phyloP scores from a whole-genome alignment of 441 rosid species.

The Gossypium trilobum region DNA sequence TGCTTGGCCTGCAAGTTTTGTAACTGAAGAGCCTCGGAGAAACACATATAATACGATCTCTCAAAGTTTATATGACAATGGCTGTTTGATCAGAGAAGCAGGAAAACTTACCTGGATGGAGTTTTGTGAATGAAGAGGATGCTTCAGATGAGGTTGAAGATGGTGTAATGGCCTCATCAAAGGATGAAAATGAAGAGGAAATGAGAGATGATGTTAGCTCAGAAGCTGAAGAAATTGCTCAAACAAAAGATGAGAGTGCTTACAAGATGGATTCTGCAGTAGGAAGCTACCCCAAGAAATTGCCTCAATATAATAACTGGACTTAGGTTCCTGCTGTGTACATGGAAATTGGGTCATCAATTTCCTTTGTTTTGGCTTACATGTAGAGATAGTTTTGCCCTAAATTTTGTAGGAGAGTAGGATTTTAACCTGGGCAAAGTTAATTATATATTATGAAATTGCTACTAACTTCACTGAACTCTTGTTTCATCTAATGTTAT shows the following conservation, averaged over 20 bases:
- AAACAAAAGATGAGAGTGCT: constrained; percentile 13
- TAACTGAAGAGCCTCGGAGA: constrained; percentile 20
- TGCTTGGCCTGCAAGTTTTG: constrained; percentile 16
- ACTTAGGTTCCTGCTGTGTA: constrained; percentile 1
- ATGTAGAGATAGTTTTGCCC: constrained; percentile 15
- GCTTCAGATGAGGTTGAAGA: constrained; percentile 26
- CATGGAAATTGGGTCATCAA: constrained; percentile 16
- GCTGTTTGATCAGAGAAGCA: constrained; percentile 15
- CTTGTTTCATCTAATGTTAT: too few species aligned
- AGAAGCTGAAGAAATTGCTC: constrained; percentile 21
- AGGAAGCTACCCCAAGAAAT: not conserved
- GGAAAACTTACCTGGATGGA: constrained; percentile 27
- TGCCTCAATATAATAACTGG: constrained; percentile 7
- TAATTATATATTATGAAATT: not conserved
- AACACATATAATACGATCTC: constrained; percentile 15
- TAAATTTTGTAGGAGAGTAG: constrained; percentile 23
- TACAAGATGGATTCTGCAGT: constrained; percentile 6
- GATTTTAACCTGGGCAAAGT: not conserved
- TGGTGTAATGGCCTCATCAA: constrained; percentile 7
- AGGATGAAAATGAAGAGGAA: constrained; percentile 28
- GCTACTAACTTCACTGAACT: not conserved
- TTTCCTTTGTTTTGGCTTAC: not conserved
- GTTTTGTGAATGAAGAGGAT: constrained; percentile 23
- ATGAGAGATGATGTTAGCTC: constrained; percentile 26
- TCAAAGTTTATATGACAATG: constrained; percentile 20